Percentiles rank a stretch among this genome's conserved stretches.
phyloP scores from a whole-genome alignment of 2,329 filamentous ascomycete species.

The Fusarium beomiforme region DNA sequence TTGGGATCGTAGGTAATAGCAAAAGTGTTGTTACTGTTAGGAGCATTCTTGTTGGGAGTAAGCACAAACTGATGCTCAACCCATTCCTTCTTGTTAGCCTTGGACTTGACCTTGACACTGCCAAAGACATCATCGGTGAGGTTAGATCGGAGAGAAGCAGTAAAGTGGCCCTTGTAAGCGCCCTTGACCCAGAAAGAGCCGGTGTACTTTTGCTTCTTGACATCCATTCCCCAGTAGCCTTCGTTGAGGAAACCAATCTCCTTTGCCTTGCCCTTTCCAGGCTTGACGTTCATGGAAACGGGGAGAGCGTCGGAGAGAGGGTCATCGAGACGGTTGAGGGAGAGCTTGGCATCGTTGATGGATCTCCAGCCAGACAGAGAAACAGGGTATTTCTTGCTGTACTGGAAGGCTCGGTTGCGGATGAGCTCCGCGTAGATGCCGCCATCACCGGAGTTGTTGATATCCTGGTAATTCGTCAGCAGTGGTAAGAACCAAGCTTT shows the following conservation, averaged over 20 bases:
- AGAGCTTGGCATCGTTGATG: constrained; percentile 55
- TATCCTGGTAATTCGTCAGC: constrained; percentile 58
- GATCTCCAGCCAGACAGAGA: constrained; percentile 58
- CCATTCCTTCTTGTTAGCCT: constrained; percentile 55
- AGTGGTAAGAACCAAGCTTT: rapidly evolving
- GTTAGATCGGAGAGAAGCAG: constrained; percentile 57
- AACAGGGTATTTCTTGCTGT: constrained; percentile 53
- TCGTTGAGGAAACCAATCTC: constrained; percentile 60
- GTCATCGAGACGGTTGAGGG: constrained; percentile 56
- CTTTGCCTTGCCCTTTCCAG: constrained; percentile 41
- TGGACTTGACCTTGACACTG: constrained; percentile 57
- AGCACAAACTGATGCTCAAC: constrained; percentile 62
- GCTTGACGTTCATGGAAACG: constrained; percentile 59
- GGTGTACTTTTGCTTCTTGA: constrained; percentile 58
- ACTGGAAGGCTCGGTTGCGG: constrained; percentile 76
- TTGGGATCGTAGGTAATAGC: constrained; percentile 61
- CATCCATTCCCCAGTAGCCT: constrained; percentile 68
- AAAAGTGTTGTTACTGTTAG: constrained; percentile 66
- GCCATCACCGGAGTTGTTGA: constrained; percentile 76
- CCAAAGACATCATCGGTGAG: constrained; percentile 58
- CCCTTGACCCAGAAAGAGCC: constrained; percentile 65
- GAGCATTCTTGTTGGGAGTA: constrained; percentile 56
- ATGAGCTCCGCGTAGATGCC: constrained; percentile 79
- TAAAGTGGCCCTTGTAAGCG: constrained; percentile 58
- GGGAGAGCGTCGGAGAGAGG: constrained; percentile 64